phyloP scores from a whole-genome alignment of 768 basidiomycete species.

The Lactifluus piperatus region DNA sequence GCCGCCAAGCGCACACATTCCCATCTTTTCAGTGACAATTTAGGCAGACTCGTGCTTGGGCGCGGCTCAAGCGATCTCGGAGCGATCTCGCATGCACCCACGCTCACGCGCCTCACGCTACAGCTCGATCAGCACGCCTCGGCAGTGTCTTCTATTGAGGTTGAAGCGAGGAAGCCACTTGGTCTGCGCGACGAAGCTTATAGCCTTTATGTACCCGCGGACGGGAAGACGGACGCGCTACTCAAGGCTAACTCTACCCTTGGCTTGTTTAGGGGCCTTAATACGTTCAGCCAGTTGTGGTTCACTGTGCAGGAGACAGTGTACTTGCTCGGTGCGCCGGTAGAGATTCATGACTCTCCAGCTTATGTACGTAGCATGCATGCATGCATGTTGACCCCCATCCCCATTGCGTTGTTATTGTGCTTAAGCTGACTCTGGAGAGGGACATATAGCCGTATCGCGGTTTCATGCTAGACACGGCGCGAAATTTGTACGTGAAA shows the following conservation, averaged over 20 bases:
- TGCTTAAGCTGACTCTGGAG: not conserved
- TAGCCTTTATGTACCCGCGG: constrained; percentile 30
- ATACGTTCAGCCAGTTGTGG: constrained; percentile 49
- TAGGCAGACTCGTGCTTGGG: constrained; percentile 49
- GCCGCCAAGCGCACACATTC: constrained; percentile 43
- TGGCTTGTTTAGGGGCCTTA: constrained; percentile 45
- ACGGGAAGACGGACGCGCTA: constrained; percentile 30
- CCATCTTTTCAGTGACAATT: constrained; percentile 38
- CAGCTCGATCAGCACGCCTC: constrained; percentile 28
- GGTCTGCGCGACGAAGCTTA: constrained; percentile 39
- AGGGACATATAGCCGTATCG: constrained; percentile 55
- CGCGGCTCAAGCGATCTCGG: constrained; percentile 43
- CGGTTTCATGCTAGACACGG: constrained; percentile 74
- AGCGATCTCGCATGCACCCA: constrained; percentile 32
- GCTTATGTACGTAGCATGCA: constrained; percentile 34
- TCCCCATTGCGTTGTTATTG: not conserved
- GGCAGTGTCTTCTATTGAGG: constrained; percentile 24
- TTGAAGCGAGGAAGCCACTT: constrained; percentile 29
- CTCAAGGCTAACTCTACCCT: constrained; percentile 39
- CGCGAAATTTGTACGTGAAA: constrained; percentile 49
- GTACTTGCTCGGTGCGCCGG: constrained; percentile 35
- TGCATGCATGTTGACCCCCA: not conserved
- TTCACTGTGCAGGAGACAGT: constrained; percentile 30
- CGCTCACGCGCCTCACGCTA: constrained; percentile 38
- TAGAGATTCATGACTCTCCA: constrained; percentile 38